A percentile compares a stretch with the other conserved stretches of the same genome.
Evolutionary conservation across 805 yeast genomes (phyloP).

Genomic region (Lachancea fermentati): DNA sequence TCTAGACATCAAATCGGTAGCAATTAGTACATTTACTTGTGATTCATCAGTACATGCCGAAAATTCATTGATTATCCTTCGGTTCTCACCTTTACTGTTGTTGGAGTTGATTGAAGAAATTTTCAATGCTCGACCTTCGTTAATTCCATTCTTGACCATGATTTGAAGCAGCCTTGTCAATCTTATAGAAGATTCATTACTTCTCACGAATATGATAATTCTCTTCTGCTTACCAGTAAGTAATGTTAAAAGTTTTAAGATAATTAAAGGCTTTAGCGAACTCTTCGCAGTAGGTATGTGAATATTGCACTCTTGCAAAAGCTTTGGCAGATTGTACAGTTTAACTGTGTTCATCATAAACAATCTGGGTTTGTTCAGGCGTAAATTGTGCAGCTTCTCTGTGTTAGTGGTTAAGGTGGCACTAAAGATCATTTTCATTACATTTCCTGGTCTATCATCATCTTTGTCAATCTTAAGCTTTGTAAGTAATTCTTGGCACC

Average conservation of each 20-base stretch:
- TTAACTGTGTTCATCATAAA: slow-evolving; percentile 61
- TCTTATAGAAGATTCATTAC: slow-evolving; percentile 81
- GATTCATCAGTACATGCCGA: slow-evolving; percentile 26
- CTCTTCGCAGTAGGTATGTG: slow-evolving; percentile 36
- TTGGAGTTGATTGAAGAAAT: slow-evolving; percentile 53
- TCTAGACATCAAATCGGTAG: slow-evolving; percentile 92
- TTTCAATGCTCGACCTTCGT: slow-evolving; percentile 7
- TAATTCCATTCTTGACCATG: slow-evolving; percentile 11
- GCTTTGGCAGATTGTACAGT: slow-evolving; percentile 54
- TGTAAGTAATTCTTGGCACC: slow-evolving; percentile 59
- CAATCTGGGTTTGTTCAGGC: slow-evolving; percentile 65
- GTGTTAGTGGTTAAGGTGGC: slow-evolving; percentile 95
- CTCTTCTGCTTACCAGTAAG: slow-evolving; percentile 2
- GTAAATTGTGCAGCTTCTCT: slow-evolving; percentile 69
- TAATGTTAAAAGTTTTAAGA: slow-evolving; percentile 50
- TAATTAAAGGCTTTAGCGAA: slow-evolving; percentile 64
- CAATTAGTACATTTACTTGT: slow-evolving; percentile 43
- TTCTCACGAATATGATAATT: slow-evolving; percentile 30
- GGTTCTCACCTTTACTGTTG: slow-evolving; percentile 48
- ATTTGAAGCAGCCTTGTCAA: slow-evolving; percentile 47
- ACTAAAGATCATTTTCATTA: slow-evolving; percentile 70
- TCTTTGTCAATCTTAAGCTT: slow-evolving; percentile 35
- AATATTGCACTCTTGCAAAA: slow-evolving; percentile 41
- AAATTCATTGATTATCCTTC: slow-evolving; percentile 55
- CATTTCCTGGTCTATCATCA: slow-evolving; percentile 32